phyloP scores from a whole-genome alignment of 768 basidiomycete genomes.

The Amanita pallidorosea region DNA sequence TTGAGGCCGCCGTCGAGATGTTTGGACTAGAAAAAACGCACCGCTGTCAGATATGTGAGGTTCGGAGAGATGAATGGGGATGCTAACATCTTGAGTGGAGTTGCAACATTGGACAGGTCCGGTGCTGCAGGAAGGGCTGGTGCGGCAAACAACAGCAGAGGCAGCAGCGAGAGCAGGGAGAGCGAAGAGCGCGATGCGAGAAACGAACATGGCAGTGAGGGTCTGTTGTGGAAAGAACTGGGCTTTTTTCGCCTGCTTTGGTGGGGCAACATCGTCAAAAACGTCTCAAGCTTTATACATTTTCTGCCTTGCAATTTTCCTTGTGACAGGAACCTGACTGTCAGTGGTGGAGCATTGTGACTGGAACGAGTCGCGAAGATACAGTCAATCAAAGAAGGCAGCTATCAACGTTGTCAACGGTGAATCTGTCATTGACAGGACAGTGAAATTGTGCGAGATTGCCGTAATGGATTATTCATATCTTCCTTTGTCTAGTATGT shows the following conservation, averaged over 20 bases:
- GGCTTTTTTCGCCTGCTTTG: neutral
- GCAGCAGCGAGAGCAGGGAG: slow-evolving; percentile 3
- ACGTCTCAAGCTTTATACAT: neutral
- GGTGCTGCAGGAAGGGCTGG: neutral
- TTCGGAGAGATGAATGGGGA: neutral
- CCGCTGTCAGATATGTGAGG: neutral
- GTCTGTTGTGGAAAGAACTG: neutral
- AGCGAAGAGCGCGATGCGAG: neutral
- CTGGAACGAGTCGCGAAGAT: no score
- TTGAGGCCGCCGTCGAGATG: neutral
- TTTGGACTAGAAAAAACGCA: neutral
- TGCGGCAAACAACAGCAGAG: neutral
- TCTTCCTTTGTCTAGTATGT: no score
- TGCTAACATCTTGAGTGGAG: neutral
- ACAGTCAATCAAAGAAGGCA: no score
- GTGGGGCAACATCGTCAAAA: neutral
- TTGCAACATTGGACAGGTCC: slow-evolving; percentile 2
- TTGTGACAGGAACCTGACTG: neutral
- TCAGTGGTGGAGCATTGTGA: no score
- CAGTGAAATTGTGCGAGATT: no score
- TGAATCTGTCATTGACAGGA: no score
- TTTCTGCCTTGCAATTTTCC: neutral
- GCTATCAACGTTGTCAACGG: no score
- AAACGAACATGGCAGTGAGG: neutral
- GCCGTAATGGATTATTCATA: no score